These are phyloP conservation scores for sunflower (Helianthus annuus) DNA, from an alignment of 129 eudicot species.

Conservation along the genomic window HanXRQr2.0-SUNRISE NC_035436.2:183468979-183469478, in stretches of 20 bases:
- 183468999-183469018: too few species aligned
- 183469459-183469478: neutral
- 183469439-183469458: neutral
- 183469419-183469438: constrained; percentile 4
- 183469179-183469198: neutral
- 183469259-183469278: neutral
- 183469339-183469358: neutral
- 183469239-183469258: neutral
- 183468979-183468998: too few species aligned
- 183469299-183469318: neutral
- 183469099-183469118: too few species aligned
- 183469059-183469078: too few species aligned
- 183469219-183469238: neutral
- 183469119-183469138: too few species aligned
- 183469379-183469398: neutral
- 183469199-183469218: neutral
- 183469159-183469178: neutral
- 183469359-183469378: neutral
- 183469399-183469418: neutral
- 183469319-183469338: neutral
- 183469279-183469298: neutral
- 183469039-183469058: too few species aligned
- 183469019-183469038: too few species aligned
- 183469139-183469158: neutral
- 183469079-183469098: too few species aligned